Conservation (phyloP, 768 basidiomycete species). For the Daedaleopsis nitida region DNA sequence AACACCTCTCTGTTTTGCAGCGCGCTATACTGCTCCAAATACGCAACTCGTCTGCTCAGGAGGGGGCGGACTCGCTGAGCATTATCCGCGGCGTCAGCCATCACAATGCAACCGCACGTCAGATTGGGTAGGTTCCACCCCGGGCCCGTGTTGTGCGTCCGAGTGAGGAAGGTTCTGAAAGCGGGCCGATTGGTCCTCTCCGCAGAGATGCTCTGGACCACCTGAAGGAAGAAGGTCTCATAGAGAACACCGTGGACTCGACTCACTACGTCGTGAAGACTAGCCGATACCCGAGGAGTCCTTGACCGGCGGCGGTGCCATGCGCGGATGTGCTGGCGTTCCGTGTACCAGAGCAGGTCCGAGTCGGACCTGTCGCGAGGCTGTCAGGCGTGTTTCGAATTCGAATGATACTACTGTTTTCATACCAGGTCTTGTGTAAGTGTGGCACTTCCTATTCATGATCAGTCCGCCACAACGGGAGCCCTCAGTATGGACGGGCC, state of each 20-base stretch:
- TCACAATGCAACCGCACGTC: neutral
- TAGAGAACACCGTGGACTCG: slow-evolving; percentile 5
- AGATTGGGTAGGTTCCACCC: slow-evolving; percentile 12
- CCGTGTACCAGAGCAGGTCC: too few relatives aligned
- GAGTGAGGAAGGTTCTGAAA: neutral
- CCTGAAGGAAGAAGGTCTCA: neutral
- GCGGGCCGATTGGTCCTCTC: too few relatives aligned
- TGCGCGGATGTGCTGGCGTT: too few relatives aligned
- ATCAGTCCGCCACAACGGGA: too few relatives aligned
- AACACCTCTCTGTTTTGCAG: slow-evolving; percentile 23
- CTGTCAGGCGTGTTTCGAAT: too few relatives aligned
- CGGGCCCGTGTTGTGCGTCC: too few relatives aligned
- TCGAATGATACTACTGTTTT: too few relatives aligned
- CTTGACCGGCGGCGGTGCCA: too few relatives aligned
- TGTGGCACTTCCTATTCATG: too few relatives aligned
- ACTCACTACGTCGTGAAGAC: slow-evolving; percentile 13
- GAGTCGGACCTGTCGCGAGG: too few relatives aligned
- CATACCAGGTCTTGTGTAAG: too few relatives aligned
- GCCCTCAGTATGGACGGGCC: too few relatives aligned
- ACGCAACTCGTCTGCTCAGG: slow-evolving; percentile 7
- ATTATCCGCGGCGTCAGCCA: slow-evolving; percentile 14
- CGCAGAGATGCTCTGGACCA: slow-evolving; percentile 26
- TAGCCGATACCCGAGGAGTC: slow-evolving; percentile 3
- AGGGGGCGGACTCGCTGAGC: slow-evolving; percentile 2
- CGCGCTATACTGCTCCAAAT: slow-evolving; percentile 27